Conservation (phyloP, 768 basidiomycete genomes). For the Agrocybe praecox region DNA sequence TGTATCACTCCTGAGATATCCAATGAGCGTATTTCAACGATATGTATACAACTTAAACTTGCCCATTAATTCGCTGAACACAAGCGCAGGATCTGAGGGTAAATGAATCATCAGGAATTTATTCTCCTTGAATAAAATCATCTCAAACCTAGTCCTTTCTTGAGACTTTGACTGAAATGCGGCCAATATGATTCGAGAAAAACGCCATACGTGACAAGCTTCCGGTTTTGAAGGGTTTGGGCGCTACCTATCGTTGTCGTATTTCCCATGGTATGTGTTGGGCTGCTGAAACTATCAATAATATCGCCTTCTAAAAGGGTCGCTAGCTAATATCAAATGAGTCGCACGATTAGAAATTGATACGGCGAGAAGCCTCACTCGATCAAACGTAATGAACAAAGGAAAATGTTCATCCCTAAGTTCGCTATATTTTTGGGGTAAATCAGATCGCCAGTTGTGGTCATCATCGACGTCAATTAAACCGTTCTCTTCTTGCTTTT, state of each 20-base stretch:
- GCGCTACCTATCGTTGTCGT: background rate
- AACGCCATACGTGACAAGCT: conserved; percentile 43
- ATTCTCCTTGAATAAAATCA: background rate
- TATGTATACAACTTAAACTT: conserved; percentile 8
- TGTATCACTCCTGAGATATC: conserved; percentile 55
- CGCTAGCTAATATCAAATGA: conserved; percentile 44
- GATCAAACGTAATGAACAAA: conserved; percentile 67
- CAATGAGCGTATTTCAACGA: background rate
- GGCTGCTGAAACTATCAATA: background rate
- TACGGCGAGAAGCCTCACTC: conserved; percentile 35
- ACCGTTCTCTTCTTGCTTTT: conserved; percentile 22
- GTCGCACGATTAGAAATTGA: conserved; percentile 38
- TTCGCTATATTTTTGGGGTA: conserved; percentile 57
- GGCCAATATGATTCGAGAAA: conserved; percentile 62
- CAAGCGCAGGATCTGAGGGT: conserved; percentile 58
- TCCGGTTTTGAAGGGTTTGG: conserved; percentile 43
- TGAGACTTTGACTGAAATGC: conserved; percentile 52
- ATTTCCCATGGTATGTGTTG: background rate
- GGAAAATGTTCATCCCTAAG: conserved; percentile 67
- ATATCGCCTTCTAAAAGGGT: conserved; percentile 10
- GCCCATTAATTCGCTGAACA: conserved; percentile 71
- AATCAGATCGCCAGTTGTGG: conserved; percentile 39
- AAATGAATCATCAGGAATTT: background rate
- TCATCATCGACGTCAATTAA: conserved; percentile 50
- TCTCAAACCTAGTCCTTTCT: conserved; percentile 52